Conservation (phyloP, 805 yeast species). For the Scheffersomyces spartinae region DNA sequence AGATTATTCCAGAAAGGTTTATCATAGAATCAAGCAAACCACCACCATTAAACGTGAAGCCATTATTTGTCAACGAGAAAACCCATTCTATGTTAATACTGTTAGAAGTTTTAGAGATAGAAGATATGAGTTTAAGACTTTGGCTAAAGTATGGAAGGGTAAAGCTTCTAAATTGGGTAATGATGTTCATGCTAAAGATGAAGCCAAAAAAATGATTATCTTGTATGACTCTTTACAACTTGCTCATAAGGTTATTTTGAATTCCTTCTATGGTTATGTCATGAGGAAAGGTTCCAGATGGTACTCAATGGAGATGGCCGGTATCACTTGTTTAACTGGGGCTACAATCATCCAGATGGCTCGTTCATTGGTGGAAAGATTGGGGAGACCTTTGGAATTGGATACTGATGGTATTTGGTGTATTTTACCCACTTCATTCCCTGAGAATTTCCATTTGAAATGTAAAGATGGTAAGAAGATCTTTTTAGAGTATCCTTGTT, state of each 20-base stretch:
- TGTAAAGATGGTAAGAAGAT: constrained; percentile 69
- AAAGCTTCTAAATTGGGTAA: constrained; percentile 47
- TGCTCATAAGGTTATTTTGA: constrained; percentile 93
- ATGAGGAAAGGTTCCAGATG: constrained; percentile 99
- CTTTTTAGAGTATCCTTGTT: constrained; percentile 82
- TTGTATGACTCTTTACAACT: constrained; percentile 90
- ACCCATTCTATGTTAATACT: constrained; percentile 92
- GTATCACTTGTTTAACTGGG: constrained; percentile 95
- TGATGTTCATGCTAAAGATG: constrained; percentile 62
- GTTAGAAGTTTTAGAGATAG: constrained; percentile 92
- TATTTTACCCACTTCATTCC: constrained; percentile 85
- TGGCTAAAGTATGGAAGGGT: constrained; percentile 90
- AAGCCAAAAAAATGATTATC: constrained; percentile 88
- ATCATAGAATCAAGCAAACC: constrained; percentile 69
- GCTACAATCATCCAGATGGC: constrained; percentile 99
- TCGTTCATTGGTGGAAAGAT: constrained; percentile 73
- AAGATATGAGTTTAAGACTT: constrained; percentile 87
- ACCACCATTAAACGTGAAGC: constrained; percentile 85
- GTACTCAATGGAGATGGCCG: constrained; percentile 99
- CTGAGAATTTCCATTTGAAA: constrained; percentile 70
- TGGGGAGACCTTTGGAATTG: constrained; percentile 90
- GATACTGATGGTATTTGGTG: constrained; percentile 99
- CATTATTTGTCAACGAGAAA: constrained; percentile 92
- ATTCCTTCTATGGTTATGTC: constrained; percentile 95
- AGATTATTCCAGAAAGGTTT: constrained; percentile 78